Percentiles rank a stretch among this genome's conserved stretches.
phyloP scores from a whole-genome alignment of 2,329 filamentous ascomycete genomes.

The Aspergillus sp. region DNA sequence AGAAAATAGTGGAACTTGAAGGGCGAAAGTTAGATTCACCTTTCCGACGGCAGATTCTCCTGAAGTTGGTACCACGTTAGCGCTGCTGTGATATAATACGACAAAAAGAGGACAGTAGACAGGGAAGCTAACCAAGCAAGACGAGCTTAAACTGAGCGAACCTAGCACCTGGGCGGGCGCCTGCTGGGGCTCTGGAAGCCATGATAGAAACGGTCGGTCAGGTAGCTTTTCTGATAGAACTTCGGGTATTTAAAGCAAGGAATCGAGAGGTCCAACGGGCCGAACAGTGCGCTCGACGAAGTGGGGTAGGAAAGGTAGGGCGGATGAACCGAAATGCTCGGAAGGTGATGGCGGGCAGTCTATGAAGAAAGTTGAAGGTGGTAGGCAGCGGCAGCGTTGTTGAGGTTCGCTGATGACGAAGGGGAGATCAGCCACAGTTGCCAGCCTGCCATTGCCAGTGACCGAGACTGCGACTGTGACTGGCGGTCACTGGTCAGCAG shows the following conservation, averaged over 20 bases:
- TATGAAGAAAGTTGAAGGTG: constrained; percentile 7
- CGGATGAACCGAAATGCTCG: constrained; percentile 21
- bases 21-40: constrained; percentile 51
- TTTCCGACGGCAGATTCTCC: constrained; percentile 99
- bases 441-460: constrained; percentile 13
- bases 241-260: neutral
- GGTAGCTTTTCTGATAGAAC: constrained; percentile 11
- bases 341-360: constrained; percentile 20
- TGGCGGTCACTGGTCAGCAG: neutral
- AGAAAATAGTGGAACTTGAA: constrained; percentile 14
- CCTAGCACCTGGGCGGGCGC: constrained; percentile 66
- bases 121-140: constrained; percentile 71
- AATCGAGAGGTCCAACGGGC: neutral
- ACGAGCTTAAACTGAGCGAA: constrained; percentile 99
- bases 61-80: constrained; percentile 42
- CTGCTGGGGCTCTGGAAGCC: constrained; percentile 81
- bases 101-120: neutral
- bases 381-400: neutral
- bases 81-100: neutral
- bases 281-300: constrained; percentile 6
- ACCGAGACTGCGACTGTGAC: neutral
- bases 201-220: constrained; percentile 54
- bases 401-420: constrained; percentile 33
- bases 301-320: constrained; percentile 19
- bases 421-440: constrained; percentile 30